Conservation (phyloP, 2,329 filamentous ascomycete genomes). For the Karstenula rhodostoma region DNA sequence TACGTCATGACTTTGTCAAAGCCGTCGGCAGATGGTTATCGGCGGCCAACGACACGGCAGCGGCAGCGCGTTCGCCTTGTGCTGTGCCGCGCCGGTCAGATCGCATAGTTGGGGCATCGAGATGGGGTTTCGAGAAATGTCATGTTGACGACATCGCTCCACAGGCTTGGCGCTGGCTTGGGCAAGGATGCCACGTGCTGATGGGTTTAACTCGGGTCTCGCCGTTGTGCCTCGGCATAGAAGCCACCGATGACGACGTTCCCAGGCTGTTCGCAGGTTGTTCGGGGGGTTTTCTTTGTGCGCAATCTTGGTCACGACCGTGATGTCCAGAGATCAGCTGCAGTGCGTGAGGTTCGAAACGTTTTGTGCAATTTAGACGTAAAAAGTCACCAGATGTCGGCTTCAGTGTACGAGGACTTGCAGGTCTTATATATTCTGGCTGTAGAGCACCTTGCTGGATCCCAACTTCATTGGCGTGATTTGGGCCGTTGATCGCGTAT, state of each 20-base stretch:
- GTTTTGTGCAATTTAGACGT: no score
- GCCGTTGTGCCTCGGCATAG: no score
- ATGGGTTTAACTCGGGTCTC: not conserved
- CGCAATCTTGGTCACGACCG: not conserved
- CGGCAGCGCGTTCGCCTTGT: slow-evolving; percentile 25
- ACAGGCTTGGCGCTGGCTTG: slow-evolving; percentile 27
- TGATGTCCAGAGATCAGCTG: no score
- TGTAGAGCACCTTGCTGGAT: not conserved
- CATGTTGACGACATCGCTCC: slow-evolving; percentile 40
- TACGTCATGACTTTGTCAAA: slow-evolving; percentile 41
- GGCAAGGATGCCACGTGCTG: not conserved
- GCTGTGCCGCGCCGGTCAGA: slow-evolving; percentile 12
- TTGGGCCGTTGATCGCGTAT: no score
- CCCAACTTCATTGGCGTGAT: no score
- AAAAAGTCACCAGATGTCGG: no score
- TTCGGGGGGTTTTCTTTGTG: not conserved
- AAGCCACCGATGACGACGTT: no score
- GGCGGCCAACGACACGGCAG: slow-evolving; percentile 16
- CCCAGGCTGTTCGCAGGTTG: no score
- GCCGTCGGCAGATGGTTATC: slow-evolving; percentile 30
- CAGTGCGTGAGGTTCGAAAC: no score
- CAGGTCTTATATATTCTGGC: not conserved
- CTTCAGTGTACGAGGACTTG: not conserved
- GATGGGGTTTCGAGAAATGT: slow-evolving; percentile 27
- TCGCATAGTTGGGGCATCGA: slow-evolving; percentile 10